Base-by-base conservation (phyloP, 805 yeast genomes). In the Starmerella vitae region DNA sequence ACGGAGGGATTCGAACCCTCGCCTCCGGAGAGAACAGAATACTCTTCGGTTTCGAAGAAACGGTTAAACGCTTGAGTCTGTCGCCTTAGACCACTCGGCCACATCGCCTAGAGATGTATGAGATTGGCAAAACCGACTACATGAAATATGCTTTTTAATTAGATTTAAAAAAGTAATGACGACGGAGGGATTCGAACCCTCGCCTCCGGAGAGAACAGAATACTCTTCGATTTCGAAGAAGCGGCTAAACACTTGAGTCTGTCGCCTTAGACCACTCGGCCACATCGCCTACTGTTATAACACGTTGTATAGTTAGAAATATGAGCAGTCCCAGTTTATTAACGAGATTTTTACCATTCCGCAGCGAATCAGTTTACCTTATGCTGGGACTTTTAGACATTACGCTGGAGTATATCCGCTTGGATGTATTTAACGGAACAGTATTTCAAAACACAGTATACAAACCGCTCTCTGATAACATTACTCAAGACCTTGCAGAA, bases 1-100 rank as follows among this genome's bases (percentile, higher is more conserved):
- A 24, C 43, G 45, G 45, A 30, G 45, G 45, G 45, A 41, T 41
- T 41, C 45, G 45, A 41, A 41, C 45, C 45, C 45, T 30, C 45
- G 45, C 45, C 41, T 38, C 45, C 49, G 49, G 38, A 46, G 49
- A 46, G 49, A 46, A 43, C 49, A 46, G 49, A 46, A 46, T 43
- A 47, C 49, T 43, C 49, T 43, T 35, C 20, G 25, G 20, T 44
- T 25, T 31, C 35, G 27, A 44, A 48, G 46, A 46, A 31, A 20
- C 21, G 22, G 45, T 36, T 13, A 18, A 10, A 25, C 34, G 38
- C 49, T 46, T 46, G 49, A 46, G 49, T 46, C 49, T 46, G 49
- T 43, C 49, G 49, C 49, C 49, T 46, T 46, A 46, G 49, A 46
- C 49, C 49, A 45, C 49, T 46, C 49, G 49, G 49, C 49, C 49